These are phyloP conservation scores for Eucalyptus erythrocorys DNA, from an alignment of 345 rosid species.

Conservation along the genomic window DNA sequence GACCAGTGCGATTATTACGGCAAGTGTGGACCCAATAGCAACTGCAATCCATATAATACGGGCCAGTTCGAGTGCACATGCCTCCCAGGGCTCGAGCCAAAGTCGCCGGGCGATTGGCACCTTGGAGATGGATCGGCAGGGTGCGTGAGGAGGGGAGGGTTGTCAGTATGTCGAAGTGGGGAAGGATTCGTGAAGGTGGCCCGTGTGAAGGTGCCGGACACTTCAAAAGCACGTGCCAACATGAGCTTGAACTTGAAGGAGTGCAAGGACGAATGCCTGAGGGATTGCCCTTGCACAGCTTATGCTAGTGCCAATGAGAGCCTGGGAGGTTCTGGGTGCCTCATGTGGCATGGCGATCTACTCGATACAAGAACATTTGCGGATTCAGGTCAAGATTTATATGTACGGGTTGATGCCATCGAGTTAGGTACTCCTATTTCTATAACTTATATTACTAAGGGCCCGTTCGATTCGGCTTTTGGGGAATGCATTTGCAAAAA, in stretches of 20 bases:
- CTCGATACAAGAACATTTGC: conserved; percentile 25
- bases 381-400: conserved; percentile 33
- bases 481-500: no score
- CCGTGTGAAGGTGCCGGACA: conserved; percentile 37
- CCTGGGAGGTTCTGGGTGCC: conserved; percentile 34
- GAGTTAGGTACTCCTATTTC: conserved; percentile 24
- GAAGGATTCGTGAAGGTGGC: conserved; percentile 45
- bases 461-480: no score
- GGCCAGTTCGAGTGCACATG: conserved; percentile 33
- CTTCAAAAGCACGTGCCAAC: conserved; percentile 16
- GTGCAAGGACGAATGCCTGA: conserved; percentile 25
- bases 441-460: background rate
- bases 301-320: conserved; percentile 30
- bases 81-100: conserved; percentile 56
- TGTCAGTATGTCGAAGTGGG: conserved; percentile 9
- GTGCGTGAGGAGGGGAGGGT: conserved; percentile 19
- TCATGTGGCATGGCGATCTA: conserved; percentile 36
- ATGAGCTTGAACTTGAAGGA: conserved; percentile 21
- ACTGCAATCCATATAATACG: background rate
- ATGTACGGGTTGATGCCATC: conserved; percentile 27
- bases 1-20: conserved; percentile 49
- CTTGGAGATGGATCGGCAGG: conserved; percentile 36
- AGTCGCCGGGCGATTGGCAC: conserved; percentile 20
- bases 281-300: conserved; percentile 46
- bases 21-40: conserved; percentile 36